These are phyloP conservation scores for Tricholoma furcatifolium DNA, from an alignment of 768 basidiomycete genomes.

Conservation along the genomic window DNA sequence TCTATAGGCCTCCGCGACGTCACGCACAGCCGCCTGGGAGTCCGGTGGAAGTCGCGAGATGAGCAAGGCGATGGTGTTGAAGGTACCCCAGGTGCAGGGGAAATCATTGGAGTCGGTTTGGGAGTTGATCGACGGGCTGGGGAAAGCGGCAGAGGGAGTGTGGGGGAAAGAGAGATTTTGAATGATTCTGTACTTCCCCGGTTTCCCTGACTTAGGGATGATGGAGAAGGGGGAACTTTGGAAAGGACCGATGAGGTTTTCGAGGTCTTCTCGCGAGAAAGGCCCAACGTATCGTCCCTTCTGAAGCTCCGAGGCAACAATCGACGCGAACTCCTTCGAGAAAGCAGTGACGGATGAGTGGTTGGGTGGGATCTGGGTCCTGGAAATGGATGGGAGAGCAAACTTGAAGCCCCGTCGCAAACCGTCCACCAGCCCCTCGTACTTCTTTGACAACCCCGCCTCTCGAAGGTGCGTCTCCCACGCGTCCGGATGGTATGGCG, in stretches of 20 bases:
- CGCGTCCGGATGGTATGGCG: not conserved
- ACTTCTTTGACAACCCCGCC: conserved; percentile 10
- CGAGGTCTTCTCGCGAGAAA: conserved; percentile 8
- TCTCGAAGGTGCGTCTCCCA: conserved; percentile 15
- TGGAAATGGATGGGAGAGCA: conserved; percentile 12
- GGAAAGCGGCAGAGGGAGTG: not conserved
- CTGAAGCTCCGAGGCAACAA: conserved; percentile 12
- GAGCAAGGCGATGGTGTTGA: not conserved
- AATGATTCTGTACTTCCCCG: too few species aligned
- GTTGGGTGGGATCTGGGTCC: conserved; percentile 20
- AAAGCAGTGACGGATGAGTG: conserved; percentile 3
- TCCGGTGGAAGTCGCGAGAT: too few species aligned
- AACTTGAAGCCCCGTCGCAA: conserved; percentile 20
- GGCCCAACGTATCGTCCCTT: conserved; percentile 20
- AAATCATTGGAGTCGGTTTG: conserved; percentile 22
- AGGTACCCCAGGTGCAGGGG: too few species aligned
- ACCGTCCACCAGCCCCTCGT: conserved; percentile 12
- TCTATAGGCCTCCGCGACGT: too few species aligned
- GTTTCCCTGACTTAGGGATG: too few species aligned
- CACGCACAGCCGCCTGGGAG: too few species aligned
- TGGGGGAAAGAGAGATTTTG: too few species aligned
- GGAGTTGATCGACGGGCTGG: conserved; percentile 21
- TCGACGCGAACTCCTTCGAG: not conserved
- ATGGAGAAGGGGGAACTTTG: conserved; percentile 29
- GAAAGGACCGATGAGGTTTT: conserved; percentile 24